A percentile compares a stretch with the other conserved stretches of the same genome.
Evolutionary conservation across 306 rosid species (phyloP).

Genomic region (Geum urbanum): DNA sequence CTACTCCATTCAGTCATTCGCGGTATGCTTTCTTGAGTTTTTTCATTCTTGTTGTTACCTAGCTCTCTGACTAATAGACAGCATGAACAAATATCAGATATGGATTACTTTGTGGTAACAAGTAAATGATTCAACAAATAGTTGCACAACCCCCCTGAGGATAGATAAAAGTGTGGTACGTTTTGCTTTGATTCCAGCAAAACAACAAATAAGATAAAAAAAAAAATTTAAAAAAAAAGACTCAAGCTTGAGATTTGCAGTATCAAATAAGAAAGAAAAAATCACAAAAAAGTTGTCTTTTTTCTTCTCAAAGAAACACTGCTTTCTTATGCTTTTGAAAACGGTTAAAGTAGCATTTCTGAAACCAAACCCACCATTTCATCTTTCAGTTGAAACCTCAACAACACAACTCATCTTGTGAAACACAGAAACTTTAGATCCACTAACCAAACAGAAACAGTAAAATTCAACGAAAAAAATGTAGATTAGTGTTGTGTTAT

Average conservation of each 20-base stretch:
- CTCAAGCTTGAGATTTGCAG: conserved; percentile 6
- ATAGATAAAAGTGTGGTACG: conserved; percentile 81
- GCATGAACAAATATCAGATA: conserved; percentile 29
- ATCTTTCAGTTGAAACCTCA: background rate
- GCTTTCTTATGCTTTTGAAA: background rate
- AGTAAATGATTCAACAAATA: conserved; percentile 4
- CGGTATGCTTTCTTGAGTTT: too few relatives aligned
- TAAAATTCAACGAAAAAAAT: too few relatives aligned
- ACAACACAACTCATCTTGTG: background rate
- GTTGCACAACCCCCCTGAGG: conserved; percentile 70
- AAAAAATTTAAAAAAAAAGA: background rate
- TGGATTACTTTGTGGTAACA: conserved; percentile 15
- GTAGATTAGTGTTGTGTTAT: too few relatives aligned
- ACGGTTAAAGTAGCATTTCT: background rate
- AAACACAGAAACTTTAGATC: conserved; percentile 3
- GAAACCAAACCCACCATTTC: conserved; percentile 8
- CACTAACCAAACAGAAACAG: background rate
- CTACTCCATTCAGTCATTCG: too few relatives aligned
- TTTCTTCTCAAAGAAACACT: conserved; percentile 2
- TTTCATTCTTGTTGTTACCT: too few relatives aligned
- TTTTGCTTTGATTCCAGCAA: conserved; percentile 83
- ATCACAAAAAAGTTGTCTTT: background rate
- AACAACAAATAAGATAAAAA: conserved; percentile 83
- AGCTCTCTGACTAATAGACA: conserved; percentile 52
- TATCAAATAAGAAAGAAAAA: background rate